Evolutionary conservation across 2,329 filamentous ascomycete species (phyloP).

Genomic region (Domatiomyces globalis): DNA sequence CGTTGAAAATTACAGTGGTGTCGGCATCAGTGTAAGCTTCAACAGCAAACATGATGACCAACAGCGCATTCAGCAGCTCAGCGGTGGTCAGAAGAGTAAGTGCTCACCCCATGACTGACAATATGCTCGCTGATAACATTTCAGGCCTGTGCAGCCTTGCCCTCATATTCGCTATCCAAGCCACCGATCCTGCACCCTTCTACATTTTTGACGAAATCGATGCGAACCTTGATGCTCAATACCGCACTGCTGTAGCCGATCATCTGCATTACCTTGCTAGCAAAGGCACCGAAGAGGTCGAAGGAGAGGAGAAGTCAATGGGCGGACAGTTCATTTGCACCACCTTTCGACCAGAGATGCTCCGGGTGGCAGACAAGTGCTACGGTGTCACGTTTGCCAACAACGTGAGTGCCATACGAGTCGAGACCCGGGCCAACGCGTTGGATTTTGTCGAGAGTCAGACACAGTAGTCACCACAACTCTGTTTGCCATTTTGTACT

Average conservation of each 20-base stretch:
- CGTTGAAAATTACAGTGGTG: slow-evolving; percentile 91
- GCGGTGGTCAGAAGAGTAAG: slow-evolving; percentile 92
- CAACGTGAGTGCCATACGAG: slow-evolving; percentile 89
- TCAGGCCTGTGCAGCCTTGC: slow-evolving; percentile 86
- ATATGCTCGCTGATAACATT: slow-evolving; percentile 8
- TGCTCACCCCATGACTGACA: slow-evolving; percentile 8
- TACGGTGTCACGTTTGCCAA: slow-evolving; percentile 86
- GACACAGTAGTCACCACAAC: slow-evolving; percentile 19
- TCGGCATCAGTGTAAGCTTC: slow-evolving; percentile 94
- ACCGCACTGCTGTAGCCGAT: slow-evolving; percentile 84
- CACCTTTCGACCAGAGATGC: slow-evolving; percentile 93
- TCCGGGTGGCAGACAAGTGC: slow-evolving; percentile 89
- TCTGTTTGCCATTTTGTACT: no score
- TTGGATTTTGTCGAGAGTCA: slow-evolving; percentile 91
- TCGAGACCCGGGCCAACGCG: slow-evolving; percentile 73
- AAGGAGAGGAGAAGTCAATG: slow-evolving; percentile 22
- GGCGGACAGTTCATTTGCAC: slow-evolving; percentile 89
- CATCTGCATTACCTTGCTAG: slow-evolving; percentile 68
- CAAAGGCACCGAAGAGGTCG: slow-evolving; percentile 41
- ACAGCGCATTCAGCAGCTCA: slow-evolving; percentile 92
- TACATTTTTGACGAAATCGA: slow-evolving; percentile 99
- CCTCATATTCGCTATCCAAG: slow-evolving; percentile 96
- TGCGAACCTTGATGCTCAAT: slow-evolving; percentile 94
- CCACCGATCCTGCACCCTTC: slow-evolving; percentile 92
- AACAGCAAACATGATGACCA: slow-evolving; percentile 98